These are phyloP conservation scores for Cystobasidiaceae sp. DNA, from an alignment of 1,284 basidiomycete species.

Conservation along the genomic window DNA sequence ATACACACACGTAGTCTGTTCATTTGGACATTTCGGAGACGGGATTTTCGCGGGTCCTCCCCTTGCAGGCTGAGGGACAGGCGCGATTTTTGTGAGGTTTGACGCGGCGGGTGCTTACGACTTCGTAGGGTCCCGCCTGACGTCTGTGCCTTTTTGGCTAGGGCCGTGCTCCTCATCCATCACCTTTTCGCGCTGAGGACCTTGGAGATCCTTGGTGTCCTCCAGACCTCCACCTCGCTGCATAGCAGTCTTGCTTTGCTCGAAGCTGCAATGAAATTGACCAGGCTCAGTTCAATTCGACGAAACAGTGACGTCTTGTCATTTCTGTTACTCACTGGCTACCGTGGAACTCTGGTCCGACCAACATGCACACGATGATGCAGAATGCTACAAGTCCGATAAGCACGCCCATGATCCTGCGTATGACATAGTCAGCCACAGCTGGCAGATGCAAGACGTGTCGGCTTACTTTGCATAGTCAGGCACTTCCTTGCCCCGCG, in stretches of 20 bases:
- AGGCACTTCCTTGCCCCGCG: slow-evolving; percentile 56
- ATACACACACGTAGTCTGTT: no score
- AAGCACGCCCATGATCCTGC: slow-evolving; percentile 71
- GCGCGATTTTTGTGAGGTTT: no score
- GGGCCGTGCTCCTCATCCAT: slow-evolving; percentile 2
- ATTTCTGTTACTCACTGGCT: slow-evolving; percentile 46
- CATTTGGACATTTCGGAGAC: no score
- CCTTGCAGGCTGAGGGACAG: no score
- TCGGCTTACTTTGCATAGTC: slow-evolving; percentile 65
- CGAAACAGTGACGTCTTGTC: neutral
- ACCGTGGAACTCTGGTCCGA: slow-evolving; percentile 60
- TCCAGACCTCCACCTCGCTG: slow-evolving; percentile 18
- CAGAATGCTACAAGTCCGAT: slow-evolving; percentile 57
- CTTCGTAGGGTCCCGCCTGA: no score
- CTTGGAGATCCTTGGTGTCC: neutral
- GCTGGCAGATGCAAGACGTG: neutral
- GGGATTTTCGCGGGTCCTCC: no score
- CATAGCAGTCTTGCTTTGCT: slow-evolving; percentile 22
- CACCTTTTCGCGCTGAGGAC: neutral
- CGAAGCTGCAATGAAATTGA: slow-evolving; percentile 13
- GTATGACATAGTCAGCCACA: neutral
- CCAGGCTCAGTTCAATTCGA: neutral
- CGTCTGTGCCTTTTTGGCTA: neutral
- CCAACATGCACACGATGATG: slow-evolving; percentile 35
- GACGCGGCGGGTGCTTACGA: no score